Evolutionary conservation across 805 yeast genomes (phyloP), one percentile per base, ranked within the genome.

Genomic region (Isabelozyma gotoi): DNA sequence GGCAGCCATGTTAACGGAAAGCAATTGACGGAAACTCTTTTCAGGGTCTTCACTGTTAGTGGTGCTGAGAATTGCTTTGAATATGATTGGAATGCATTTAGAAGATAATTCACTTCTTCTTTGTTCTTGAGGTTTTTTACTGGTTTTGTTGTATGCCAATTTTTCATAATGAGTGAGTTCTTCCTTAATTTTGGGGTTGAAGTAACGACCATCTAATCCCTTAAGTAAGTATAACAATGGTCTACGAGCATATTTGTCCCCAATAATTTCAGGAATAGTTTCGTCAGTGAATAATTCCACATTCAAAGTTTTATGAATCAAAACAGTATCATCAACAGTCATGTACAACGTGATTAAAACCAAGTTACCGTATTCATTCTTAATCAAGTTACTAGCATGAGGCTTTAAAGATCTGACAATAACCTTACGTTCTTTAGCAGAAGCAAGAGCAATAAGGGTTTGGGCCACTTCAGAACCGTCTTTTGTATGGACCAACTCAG

Each of bases 401-500:
- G 78, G 78, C 59, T 84, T 87, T 63, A 92, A 77, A 12, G 84
- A 62, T 66, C 78, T 87, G 49, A 91, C 72, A 43, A 92, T 80
- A 39, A 63, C 61, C 68, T 91, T 92, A 73, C 97, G 84, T 68
- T 92, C 97, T 70, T 92, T 92, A 19, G 98, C 97, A 50, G 74
- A 85, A 27, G 97, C 92, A 44, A 77, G 75, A 1, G 96, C 88
- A 46, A 92, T 76, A 49, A 88, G 74, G 21, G 82, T 77, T 55
- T 87, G 82, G 1, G 97, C 97, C 46, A 90, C 97, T 55, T 88
- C 95, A 39, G 92, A 73, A 52, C 99, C 99, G 63, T 91, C 97
- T 42, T 84, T 84, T 0, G 99, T 92, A 63, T 92, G 99, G 24
- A 91, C 96, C 62, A 92, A 76, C 68, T 92, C 97, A 15, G 97